Conservation (phyloP, 1,139 yeast species). For the Hanseniaspora uvarum region DNA sequence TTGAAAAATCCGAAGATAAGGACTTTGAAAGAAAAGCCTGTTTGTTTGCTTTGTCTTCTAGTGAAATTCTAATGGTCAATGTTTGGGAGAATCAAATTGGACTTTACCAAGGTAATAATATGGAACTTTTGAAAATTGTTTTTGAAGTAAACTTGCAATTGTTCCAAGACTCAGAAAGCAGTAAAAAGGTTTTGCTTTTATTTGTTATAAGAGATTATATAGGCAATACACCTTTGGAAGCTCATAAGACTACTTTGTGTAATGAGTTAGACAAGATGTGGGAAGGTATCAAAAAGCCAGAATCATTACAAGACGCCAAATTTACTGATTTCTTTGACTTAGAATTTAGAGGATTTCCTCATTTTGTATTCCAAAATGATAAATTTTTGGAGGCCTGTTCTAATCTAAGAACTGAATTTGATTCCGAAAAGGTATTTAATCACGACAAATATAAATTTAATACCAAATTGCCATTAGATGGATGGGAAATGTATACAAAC, state of each 20-base stretch:
- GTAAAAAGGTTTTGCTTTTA: conserved; percentile 61
- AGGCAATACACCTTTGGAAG: conserved; percentile 74
- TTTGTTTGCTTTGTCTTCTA: conserved; percentile 81
- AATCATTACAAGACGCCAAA: conserved; percentile 41
- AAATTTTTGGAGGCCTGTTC: conserved; percentile 58
- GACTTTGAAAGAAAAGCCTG: conserved; percentile 97
- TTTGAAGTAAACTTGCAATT: conserved; percentile 86
- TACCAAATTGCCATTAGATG: conserved; percentile 83
- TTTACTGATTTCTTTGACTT: conserved; percentile 76
- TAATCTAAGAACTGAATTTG: conserved; percentile 47
- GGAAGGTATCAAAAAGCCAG: conserved; percentile 67
- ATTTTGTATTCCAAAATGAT: conserved; percentile 71
- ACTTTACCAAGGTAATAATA: conserved; percentile 90
- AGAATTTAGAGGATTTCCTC: conserved; percentile 71
- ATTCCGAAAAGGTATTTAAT: conserved; percentile 41
- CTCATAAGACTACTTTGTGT: conserved; percentile 56
- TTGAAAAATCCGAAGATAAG: conserved; percentile 96
- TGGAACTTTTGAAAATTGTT: conserved; percentile 90
- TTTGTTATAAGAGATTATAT: conserved; percentile 89
- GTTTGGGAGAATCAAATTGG: conserved; percentile 98
- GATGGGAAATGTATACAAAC: conserved; percentile 87
- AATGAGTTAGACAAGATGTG: conserved; percentile 70
- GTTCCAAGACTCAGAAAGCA: conserved; percentile 37
- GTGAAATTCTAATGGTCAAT: conserved; percentile 81
- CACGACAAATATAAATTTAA: conserved; percentile 47